A percentile compares a stretch with the other conserved stretches of the same genome.
Conservation (phyloP, 2,329 filamentous ascomycete genomes). For the Arthrobotrys sphaeroides region DNA sequence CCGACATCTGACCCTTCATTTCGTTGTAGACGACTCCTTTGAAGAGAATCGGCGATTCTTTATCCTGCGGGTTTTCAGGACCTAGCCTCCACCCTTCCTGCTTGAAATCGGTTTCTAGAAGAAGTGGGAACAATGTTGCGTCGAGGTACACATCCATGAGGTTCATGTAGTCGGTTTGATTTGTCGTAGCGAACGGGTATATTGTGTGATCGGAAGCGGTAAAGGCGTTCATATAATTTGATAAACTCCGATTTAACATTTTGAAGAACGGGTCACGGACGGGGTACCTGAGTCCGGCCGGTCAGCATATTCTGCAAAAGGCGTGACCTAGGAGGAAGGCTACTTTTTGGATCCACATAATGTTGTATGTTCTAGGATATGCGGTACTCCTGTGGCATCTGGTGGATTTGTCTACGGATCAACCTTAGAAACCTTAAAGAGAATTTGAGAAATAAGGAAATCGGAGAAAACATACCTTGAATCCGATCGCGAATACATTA, state of each 20-base stretch:
- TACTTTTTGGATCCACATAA: conserved; percentile 94
- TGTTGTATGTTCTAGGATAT: conserved; percentile 97
- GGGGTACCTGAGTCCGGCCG: conserved; percentile 74
- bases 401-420: conserved; percentile 79
- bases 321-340: conserved; percentile 50
- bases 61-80: conserved; percentile 78
- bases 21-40: conserved; percentile 99
- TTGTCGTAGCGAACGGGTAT: conserved; percentile 97
- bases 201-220: conserved; percentile 96
- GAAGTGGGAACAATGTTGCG: conserved; percentile 85
- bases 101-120: conserved; percentile 90
- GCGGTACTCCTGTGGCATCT: conserved; percentile 93
- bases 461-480: conserved; percentile 69
- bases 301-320: background rate
- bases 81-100: conserved; percentile 98
- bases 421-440: conserved; percentile 51
- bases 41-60: conserved; percentile 75
- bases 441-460: conserved; percentile 5
- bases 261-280: conserved; percentile 99
- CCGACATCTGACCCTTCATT: conserved; percentile 99
- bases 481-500: conserved; percentile 99
- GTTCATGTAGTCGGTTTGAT: conserved; percentile 93
- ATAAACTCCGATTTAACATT: conserved; percentile 97
- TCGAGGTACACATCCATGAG: conserved; percentile 96
- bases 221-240: conserved; percentile 99